These are phyloP conservation scores for Colletotrichum eremochloae DNA, from an alignment of 2,329 filamentous ascomycete species.

Conservation along the genomic window DNA sequence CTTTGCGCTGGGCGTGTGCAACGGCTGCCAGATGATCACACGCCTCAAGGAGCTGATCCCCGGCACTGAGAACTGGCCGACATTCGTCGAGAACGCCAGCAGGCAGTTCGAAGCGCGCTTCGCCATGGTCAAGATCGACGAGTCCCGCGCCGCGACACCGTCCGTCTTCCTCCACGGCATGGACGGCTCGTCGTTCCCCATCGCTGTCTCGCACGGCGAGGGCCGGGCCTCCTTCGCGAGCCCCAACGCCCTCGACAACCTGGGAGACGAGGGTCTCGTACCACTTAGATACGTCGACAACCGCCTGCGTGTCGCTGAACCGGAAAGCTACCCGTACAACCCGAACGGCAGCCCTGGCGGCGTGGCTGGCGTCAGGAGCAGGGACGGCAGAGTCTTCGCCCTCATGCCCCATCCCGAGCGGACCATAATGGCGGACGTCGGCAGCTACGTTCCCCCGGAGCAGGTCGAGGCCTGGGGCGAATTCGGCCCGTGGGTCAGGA, in stretches of 20 bases:
- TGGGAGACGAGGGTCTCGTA: conserved; percentile 77
- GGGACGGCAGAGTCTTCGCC: conserved; percentile 84
- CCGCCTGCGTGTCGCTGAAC: conserved; percentile 70
- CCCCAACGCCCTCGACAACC: conserved; percentile 63
- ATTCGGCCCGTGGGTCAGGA: conserved; percentile 85
- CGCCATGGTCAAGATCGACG: conserved; percentile 83
- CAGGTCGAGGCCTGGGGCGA: conserved; percentile 79
- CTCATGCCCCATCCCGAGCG: conserved; percentile 96
- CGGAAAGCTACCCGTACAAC: conserved; percentile 90
- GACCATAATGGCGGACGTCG: conserved; percentile 84
- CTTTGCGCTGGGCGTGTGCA: conserved; percentile 94
- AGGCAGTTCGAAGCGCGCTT: conserved; percentile 93
- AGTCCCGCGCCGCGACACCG: conserved; percentile 57
- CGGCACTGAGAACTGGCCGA: conserved; percentile 86
- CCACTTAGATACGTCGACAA: conserved; percentile 91
- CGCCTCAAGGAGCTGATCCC: conserved; percentile 85
- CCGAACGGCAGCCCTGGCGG: conserved; percentile 86
- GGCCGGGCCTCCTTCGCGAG: conserved; percentile 80
- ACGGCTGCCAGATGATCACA: conserved; percentile 95
- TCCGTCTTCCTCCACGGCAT: conserved; percentile 94
- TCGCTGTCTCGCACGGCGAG: conserved; percentile 92
- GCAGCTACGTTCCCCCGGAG: conserved; percentile 76
- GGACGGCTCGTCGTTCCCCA: conserved; percentile 84
- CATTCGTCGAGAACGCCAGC: conserved; percentile 85
- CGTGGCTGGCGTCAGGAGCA: conserved; percentile 83